Evolutionary conservation across 139 green algal species (phyloP).

Genomic region (Tetratostichococcus sp.): DNA sequence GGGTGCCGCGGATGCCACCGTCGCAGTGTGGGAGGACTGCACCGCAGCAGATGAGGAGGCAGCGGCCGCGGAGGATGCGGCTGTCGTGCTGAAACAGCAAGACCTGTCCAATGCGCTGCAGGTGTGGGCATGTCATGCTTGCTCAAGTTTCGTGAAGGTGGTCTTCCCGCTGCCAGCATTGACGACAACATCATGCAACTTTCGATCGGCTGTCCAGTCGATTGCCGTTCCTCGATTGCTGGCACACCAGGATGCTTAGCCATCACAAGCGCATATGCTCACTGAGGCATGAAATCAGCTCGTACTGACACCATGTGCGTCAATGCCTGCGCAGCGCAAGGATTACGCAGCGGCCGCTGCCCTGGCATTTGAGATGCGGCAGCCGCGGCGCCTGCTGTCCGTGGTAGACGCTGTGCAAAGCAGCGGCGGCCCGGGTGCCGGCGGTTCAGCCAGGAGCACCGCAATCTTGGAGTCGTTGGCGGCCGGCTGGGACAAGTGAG

Average conservation of each 20-base stretch:
- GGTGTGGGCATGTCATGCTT: conserved; percentile 16
- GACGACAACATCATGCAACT: too few species aligned
- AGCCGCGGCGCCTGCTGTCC: conserved; percentile 69
- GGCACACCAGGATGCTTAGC: too few species aligned
- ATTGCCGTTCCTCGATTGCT: too few species aligned
- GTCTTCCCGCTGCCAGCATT: too few species aligned
- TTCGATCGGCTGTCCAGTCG: conserved; percentile 2
- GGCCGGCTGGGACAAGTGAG: neutral
- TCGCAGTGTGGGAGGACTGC: conserved; percentile 81
- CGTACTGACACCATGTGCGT: too few species aligned
- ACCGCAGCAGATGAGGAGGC: conserved; percentile 55
- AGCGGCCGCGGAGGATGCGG: conserved; percentile 42
- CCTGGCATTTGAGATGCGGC: conserved; percentile 80
- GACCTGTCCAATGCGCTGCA: conserved; percentile 75
- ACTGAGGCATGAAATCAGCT: too few species aligned
- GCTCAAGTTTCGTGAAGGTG: too few species aligned
- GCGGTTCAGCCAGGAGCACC: neutral
- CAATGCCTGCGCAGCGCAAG: conserved; percentile 33
- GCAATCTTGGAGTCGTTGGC: neutral
- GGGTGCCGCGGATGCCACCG: conserved; percentile 73
- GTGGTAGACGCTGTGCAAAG: conserved; percentile 47
- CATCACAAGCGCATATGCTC: too few species aligned
- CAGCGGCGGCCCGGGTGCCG: neutral
- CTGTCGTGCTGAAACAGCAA: conserved; percentile 66
- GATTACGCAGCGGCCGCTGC: conserved; percentile 63